These are phyloP conservation scores for Sclerotinia minor DNA, from an alignment of 2,329 filamentous ascomycete species.

Conservation along the genomic window DNA sequence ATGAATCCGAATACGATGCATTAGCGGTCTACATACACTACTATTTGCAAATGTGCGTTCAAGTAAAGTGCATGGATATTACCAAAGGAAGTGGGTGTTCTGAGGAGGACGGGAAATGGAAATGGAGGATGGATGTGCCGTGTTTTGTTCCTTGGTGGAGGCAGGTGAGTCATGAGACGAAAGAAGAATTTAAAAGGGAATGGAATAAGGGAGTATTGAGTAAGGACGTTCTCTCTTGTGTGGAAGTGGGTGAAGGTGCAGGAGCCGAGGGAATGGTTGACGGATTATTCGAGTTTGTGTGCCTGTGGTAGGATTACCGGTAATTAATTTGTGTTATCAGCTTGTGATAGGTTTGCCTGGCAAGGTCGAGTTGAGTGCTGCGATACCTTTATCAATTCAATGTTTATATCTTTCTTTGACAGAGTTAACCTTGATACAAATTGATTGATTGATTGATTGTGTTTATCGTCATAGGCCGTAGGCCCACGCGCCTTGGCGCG, in stretches of 20 bases:
- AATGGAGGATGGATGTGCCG: neutral
- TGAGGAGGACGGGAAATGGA: no score
- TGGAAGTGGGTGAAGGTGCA: neutral
- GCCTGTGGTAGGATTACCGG: neutral
- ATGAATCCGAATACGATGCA: neutral
- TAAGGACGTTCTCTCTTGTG: neutral
- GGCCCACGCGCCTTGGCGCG: no score
- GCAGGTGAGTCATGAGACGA: neutral
- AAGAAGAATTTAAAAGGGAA: neutral
- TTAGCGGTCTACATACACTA: neutral
- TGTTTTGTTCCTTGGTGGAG: slow-evolving; percentile 4
- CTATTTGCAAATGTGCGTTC: neutral
- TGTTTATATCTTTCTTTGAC: no score
- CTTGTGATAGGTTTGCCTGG: neutral
- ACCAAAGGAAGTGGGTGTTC: neutral
- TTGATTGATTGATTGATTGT: no score
- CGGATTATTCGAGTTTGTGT: no score
- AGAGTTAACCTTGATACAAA: no score
- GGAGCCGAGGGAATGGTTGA: neutral
- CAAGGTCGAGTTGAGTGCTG: no score
- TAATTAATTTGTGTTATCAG: no score
- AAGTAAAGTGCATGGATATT: neutral
- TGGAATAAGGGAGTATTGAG: neutral
- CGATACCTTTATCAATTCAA: neutral
- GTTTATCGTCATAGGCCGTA: no score